These are phyloP conservation scores for Ogataea trehaloabstinens DNA, from an alignment of 805 yeast species.

Conservation along the genomic window DNA sequence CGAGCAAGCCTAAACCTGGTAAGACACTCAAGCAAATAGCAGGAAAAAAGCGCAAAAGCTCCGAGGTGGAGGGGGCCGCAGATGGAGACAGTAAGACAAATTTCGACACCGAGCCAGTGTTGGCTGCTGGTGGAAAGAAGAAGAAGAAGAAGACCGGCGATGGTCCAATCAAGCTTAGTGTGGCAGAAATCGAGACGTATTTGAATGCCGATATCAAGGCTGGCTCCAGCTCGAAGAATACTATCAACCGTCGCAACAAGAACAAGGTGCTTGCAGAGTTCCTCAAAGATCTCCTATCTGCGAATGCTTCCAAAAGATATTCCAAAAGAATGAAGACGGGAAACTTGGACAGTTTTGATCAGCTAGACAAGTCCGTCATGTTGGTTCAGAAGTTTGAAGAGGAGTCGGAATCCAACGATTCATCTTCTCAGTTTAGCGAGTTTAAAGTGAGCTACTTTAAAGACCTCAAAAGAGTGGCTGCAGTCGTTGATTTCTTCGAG, in stretches of 20 bases:
- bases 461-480: slow-evolving; percentile 13
- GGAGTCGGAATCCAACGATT: slow-evolving; percentile 2
- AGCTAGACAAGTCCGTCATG: slow-evolving; percentile 11
- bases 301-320: slow-evolving; percentile 20
- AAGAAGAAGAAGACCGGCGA: slow-evolving; percentile 17
- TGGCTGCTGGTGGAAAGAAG: slow-evolving; percentile 10
- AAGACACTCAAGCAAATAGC: slow-evolving; percentile 1
- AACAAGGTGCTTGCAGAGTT: slow-evolving; percentile 27
- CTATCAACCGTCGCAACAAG: slow-evolving; percentile 23
- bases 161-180: slow-evolving; percentile 19
- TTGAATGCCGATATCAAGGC: slow-evolving; percentile 25
- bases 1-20: slow-evolving; percentile 3
- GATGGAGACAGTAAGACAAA: background rate
- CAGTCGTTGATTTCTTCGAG: slow-evolving; percentile 10
- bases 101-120: background rate
- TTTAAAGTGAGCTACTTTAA: slow-evolving; percentile 22
- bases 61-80: background rate
- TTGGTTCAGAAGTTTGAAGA: slow-evolving; percentile 12
- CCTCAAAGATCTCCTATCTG: slow-evolving; percentile 23
- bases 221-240: slow-evolving; percentile 24
- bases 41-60: slow-evolving; percentile 5
- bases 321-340: slow-evolving; percentile 22
- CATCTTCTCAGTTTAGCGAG: slow-evolving; percentile 12
- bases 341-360: slow-evolving; percentile 22
- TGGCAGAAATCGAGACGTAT: slow-evolving; percentile 18